Evolutionary conservation across 495 filamentous ascomycete genomes (phyloP).

Genomic region (Hypoxylon rickii): DNA sequence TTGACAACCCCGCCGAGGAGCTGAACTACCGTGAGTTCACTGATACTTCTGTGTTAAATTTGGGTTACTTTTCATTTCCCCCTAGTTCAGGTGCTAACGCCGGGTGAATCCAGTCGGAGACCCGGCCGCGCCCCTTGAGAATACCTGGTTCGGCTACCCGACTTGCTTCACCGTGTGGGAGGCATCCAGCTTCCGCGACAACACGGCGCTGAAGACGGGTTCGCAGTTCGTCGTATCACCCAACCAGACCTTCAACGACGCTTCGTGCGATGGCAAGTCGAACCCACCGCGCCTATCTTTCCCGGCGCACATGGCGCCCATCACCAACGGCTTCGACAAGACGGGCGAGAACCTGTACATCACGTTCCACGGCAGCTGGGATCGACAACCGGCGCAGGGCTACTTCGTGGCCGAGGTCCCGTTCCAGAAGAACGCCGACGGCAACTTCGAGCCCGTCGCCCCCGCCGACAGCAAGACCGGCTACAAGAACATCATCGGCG

Average conservation of each 20-base stretch:
- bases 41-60: background rate
- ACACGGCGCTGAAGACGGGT: slow-evolving; percentile 50
- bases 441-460: slow-evolving; percentile 42
- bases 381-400: slow-evolving; percentile 55
- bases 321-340: slow-evolving; percentile 53
- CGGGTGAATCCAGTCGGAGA: slow-evolving; percentile 54
- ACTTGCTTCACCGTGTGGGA: slow-evolving; percentile 68
- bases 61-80: too few relatives aligned
- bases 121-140: slow-evolving; percentile 43
- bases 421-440: slow-evolving; percentile 47
- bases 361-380: slow-evolving; percentile 63
- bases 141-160: slow-evolving; percentile 66
- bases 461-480: slow-evolving; percentile 37
- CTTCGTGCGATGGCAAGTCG: slow-evolving; percentile 47
- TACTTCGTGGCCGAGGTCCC: slow-evolving; percentile 56
- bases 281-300: slow-evolving; percentile 56
- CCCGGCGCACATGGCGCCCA: slow-evolving; percentile 60
- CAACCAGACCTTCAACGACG: slow-evolving; percentile 53
- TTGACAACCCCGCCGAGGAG: slow-evolving; percentile 72
- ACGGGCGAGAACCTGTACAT: slow-evolving; percentile 55
- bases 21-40: slow-evolving; percentile 66
- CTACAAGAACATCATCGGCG: slow-evolving; percentile 41
- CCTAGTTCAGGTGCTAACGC: slow-evolving; percentile 14
- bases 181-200: slow-evolving; percentile 50
- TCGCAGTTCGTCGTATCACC: slow-evolving; percentile 55